Evolutionary conservation across 768 basidiomycete genomes (phyloP).

Genomic region (Solioccasus polychromus): DNA sequence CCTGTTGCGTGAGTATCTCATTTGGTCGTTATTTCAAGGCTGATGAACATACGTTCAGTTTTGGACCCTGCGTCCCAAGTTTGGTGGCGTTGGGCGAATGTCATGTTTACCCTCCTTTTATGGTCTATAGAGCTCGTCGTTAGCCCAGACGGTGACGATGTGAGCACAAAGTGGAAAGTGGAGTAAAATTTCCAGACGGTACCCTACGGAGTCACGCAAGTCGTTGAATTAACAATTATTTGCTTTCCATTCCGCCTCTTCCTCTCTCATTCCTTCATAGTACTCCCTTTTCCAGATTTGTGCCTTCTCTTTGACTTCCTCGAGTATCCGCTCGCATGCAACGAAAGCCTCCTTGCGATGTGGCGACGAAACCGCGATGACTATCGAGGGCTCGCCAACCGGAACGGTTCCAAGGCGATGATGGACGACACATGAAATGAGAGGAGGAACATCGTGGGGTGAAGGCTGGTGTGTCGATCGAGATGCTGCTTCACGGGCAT

Average conservation of each 20-base stretch:
- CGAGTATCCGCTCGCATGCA: slow-evolving; percentile 80
- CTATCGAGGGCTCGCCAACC: slow-evolving; percentile 78
- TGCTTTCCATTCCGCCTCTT: slow-evolving; percentile 67
- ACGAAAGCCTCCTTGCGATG: slow-evolving; percentile 80
- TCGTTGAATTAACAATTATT: slow-evolving; percentile 37
- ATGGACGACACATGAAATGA: slow-evolving; percentile 61
- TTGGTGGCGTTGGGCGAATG: slow-evolving; percentile 92
- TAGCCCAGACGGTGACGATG: slow-evolving; percentile 69
- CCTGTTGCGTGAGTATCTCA: slow-evolving; percentile 59
- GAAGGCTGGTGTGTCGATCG: slow-evolving; percentile 42
- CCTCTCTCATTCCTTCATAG: slow-evolving; percentile 68
- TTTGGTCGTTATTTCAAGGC: not conserved
- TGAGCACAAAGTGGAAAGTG: slow-evolving; percentile 73
- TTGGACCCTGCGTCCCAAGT: slow-evolving; percentile 88
- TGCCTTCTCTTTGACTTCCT: slow-evolving; percentile 76
- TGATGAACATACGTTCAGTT: slow-evolving; percentile 42
- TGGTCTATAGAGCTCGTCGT: slow-evolving; percentile 84
- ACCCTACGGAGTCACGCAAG: slow-evolving; percentile 3
- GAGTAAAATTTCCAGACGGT: slow-evolving; percentile 36
- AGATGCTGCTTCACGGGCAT: slow-evolving; percentile 40
- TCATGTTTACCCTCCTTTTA: slow-evolving; percentile 79
- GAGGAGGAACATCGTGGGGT: slow-evolving; percentile 26
- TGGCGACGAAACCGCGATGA: slow-evolving; percentile 80
- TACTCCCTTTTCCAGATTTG: slow-evolving; percentile 94
- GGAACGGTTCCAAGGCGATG: slow-evolving; percentile 79